These are phyloP conservation scores for Nemania sp. DNA, from an alignment of 2,329 filamentous ascomycete species.

Conservation along the genomic window DNA sequence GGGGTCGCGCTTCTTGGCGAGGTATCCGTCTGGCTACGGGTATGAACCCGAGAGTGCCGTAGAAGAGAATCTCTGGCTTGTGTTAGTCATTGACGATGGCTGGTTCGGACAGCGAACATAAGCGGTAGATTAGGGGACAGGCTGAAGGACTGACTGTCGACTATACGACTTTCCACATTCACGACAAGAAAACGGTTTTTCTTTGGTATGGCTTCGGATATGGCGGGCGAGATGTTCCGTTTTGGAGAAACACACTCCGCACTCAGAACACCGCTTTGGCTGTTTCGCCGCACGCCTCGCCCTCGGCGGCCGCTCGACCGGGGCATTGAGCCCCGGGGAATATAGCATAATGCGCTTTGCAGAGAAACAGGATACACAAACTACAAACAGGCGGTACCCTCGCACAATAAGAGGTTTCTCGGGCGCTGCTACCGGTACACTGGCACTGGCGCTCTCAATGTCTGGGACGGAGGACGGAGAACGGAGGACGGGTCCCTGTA, in stretches of 20 bases:
- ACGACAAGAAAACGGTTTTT: constrained; percentile 23
- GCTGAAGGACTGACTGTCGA: constrained; percentile 19
- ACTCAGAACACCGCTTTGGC: constrained; percentile 22
- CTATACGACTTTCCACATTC: constrained; percentile 24
- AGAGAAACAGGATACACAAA: neutral
- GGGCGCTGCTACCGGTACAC: neutral
- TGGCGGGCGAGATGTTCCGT: constrained; percentile 24
- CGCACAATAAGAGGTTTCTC: constrained; percentile 2
- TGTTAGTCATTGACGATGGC: constrained; percentile 1
- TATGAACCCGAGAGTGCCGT: constrained; percentile 21
- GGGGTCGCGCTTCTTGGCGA: constrained; percentile 12
- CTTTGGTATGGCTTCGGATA: constrained; percentile 24
- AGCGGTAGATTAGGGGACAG: neutral
- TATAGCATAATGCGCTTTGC: constrained; percentile 17
- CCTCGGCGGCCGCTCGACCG: constrained; percentile 10
- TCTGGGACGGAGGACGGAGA: constrained; percentile 12
- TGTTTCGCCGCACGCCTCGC: constrained; percentile 20
- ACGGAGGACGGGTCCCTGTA: constrained; percentile 8
- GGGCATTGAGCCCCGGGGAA: constrained; percentile 14
- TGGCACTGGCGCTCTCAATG: constrained; percentile 1
- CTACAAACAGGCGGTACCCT: constrained; percentile 5
- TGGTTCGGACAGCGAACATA: neutral
- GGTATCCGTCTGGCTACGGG: constrained; percentile 6
- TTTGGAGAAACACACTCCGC: constrained; percentile 25
- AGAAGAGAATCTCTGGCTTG: constrained; percentile 21